Evolutionary conservation across 2,329 filamentous ascomycete genomes (phyloP).

Genomic region (Dendrostoma leiphaemia): DNA sequence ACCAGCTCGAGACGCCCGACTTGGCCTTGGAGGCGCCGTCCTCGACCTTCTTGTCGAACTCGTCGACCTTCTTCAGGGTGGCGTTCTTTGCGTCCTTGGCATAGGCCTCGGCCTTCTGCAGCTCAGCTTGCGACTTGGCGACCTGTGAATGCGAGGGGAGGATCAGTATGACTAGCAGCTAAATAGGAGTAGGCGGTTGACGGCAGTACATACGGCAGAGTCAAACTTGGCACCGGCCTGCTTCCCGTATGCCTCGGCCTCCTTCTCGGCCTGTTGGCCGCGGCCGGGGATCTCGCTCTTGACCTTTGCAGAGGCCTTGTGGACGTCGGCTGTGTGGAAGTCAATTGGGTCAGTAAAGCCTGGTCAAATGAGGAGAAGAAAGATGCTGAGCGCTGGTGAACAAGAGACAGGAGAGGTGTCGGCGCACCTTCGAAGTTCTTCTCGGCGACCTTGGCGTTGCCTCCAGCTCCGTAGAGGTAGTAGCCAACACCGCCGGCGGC

Average conservation of each 20-base stretch:
- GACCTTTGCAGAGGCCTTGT: conserved; percentile 64
- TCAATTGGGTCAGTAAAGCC: conserved; percentile 20
- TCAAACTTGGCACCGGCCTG: conserved; percentile 67
- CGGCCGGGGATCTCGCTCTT: conserved; percentile 64
- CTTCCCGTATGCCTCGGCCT: conserved; percentile 59
- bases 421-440: conserved; percentile 78
- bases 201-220: conserved; percentile 55
- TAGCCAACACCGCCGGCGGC: conserved; percentile 73
- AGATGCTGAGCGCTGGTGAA: not conserved
- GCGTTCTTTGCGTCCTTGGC: conserved; percentile 63
- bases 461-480: conserved; percentile 88
- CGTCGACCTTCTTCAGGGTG: conserved; percentile 71
- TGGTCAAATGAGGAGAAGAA: no score
- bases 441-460: conserved; percentile 77
- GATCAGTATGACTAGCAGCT: no score
- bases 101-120: conserved; percentile 60
- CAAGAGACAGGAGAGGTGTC: not conserved
- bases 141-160: conserved; percentile 44
- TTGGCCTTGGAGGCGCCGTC: conserved; percentile 78
- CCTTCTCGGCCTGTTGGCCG: conserved; percentile 61
- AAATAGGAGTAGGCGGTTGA: no score
- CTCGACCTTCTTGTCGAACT: conserved; percentile 80
- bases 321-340: conserved; percentile 65
- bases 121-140: conserved; percentile 61
- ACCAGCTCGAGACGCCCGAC: conserved; percentile 81